A percentile compares a stretch with the other conserved stretches of the same genome.
phyloP scores from a whole-genome alignment of 2,329 filamentous ascomycete genomes.

The Botryosphaeria dothidea region DNA sequence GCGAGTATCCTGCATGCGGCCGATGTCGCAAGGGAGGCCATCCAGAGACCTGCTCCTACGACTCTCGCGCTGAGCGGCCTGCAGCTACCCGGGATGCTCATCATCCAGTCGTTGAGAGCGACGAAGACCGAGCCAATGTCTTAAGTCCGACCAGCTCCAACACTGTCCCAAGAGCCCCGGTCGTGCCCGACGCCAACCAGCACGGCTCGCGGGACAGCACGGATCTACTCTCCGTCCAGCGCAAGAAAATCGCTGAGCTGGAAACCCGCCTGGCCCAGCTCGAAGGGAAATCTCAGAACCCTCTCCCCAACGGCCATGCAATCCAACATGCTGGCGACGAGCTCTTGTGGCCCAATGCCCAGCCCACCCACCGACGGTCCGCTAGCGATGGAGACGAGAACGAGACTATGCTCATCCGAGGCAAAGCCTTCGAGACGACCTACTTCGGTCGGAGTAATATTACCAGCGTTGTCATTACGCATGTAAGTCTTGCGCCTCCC shows the following conservation, averaged over 20 bases:
- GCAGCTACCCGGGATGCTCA: neutral
- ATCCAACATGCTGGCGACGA: constrained; percentile 19
- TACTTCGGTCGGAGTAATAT: constrained; percentile 47
- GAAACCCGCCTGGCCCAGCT: constrained; percentile 34
- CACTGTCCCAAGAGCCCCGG: constrained; percentile 11
- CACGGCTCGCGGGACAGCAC: constrained; percentile 1
- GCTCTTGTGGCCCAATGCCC: constrained; percentile 13
- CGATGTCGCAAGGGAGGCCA: constrained; percentile 47
- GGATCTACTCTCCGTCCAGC: constrained; percentile 26
- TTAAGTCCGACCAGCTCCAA: constrained; percentile 17
- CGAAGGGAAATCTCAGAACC: constrained; percentile 28
- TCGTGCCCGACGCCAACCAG: neutral
- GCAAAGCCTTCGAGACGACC: constrained; percentile 47
- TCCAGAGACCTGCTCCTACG: constrained; percentile 44
- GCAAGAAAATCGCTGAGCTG: constrained; percentile 31
- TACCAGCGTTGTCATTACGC: constrained; percentile 32
- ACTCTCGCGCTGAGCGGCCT: constrained; percentile 31
- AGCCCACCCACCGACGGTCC: constrained; percentile 20
- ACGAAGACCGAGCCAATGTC: constrained; percentile 20
- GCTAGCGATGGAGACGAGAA: constrained; percentile 13
- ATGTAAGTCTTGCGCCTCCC: constrained; percentile 27
- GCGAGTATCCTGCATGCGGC: constrained; percentile 46
- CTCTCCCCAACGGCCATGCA: constrained; percentile 24
- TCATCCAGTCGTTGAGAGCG: constrained; percentile 11
- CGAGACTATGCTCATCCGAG: constrained; percentile 45